phyloP scores from a whole-genome alignment of 2,329 filamentous ascomycete genomes.

The Teratosphaeria gauchensis region DNA sequence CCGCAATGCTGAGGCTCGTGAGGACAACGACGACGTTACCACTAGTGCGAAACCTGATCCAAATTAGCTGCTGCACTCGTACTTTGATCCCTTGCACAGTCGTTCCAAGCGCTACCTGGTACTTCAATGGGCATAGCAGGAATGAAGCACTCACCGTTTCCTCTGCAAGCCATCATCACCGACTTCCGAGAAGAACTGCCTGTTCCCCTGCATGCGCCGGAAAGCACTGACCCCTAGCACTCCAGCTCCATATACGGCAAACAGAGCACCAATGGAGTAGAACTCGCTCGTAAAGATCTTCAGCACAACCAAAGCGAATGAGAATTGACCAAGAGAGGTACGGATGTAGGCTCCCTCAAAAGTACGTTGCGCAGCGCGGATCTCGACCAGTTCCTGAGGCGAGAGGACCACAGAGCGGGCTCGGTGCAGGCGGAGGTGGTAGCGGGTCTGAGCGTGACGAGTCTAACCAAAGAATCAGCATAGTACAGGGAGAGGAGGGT shows the following conservation, averaged over 20 bases:
- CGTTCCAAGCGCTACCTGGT: no score
- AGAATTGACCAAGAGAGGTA: slow-evolving; percentile 89
- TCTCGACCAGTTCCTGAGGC: slow-evolving; percentile 77
- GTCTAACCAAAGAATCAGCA: slow-evolving; percentile 26
- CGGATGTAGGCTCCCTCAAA: slow-evolving; percentile 97
- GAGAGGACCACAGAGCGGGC: slow-evolving; percentile 77
- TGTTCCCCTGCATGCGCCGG: slow-evolving; percentile 81
- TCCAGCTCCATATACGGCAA: slow-evolving; percentile 81
- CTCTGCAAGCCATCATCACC: slow-evolving; percentile 51
- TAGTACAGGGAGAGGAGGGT: slow-evolving; percentile 1
- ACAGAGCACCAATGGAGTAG: slow-evolving; percentile 84
- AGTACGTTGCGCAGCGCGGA: slow-evolving; percentile 87
- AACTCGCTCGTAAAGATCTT: slow-evolving; percentile 97
- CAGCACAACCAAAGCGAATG: slow-evolving; percentile 84
- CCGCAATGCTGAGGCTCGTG: slow-evolving; percentile 52
- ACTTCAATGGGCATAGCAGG: no score
- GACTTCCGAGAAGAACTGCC: slow-evolving; percentile 72
- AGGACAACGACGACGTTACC: slow-evolving; percentile 56
- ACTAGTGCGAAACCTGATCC: slow-evolving; percentile 51
- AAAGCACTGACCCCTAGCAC: slow-evolving; percentile 76
- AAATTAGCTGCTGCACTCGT: neutral
- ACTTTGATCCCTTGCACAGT: no score
- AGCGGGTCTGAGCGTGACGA: slow-evolving; percentile 58
- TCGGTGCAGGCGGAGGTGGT: slow-evolving; percentile 72
- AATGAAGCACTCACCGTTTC: no score